These are phyloP conservation scores for Ustilago bromivora DNA, from an alignment of 1,284 basidiomycete species.

Conservation along the genomic window DNA sequence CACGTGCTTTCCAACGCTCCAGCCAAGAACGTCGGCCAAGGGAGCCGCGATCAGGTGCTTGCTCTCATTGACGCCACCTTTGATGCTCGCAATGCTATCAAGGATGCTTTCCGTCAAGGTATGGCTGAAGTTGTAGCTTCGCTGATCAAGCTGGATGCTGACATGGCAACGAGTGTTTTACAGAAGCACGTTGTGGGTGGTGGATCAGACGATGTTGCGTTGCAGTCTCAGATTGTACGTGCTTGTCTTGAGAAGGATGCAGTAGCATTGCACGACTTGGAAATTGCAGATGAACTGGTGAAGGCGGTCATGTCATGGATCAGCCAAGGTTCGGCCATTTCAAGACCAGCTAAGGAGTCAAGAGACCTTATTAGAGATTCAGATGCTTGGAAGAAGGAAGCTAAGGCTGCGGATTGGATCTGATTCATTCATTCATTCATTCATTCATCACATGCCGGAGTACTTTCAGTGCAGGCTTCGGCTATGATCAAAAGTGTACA, in stretches of 20 bases:
- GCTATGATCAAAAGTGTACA: neutral
- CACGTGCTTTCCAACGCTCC: conserved; percentile 79
- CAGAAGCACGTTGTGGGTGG: conserved; percentile 34
- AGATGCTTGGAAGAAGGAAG: conserved; percentile 35
- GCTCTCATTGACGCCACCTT: conserved; percentile 86
- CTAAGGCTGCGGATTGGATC: conserved; percentile 51
- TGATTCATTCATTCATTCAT: neutral
- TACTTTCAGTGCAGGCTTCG: neutral
- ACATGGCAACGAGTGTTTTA: conserved; percentile 26
- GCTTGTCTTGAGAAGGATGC: conserved; percentile 42
- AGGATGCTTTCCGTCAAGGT: conserved; percentile 76
- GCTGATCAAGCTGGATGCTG: conserved; percentile 74
- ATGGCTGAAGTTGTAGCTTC: conserved; percentile 78
- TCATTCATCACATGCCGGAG: neutral
- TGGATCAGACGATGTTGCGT: conserved; percentile 30
- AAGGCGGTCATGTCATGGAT: conserved; percentile 52
- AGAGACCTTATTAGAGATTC: conserved; percentile 37
- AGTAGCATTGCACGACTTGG: conserved; percentile 37
- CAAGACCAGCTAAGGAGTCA: conserved; percentile 46
- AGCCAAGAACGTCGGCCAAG: conserved; percentile 80
- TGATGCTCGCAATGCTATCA: conserved; percentile 61
- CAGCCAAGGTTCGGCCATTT: conserved; percentile 47
- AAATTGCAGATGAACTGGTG: conserved; percentile 36
- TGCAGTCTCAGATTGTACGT: conserved; percentile 42
- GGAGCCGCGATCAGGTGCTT: conserved; percentile 78